phyloP scores from a whole-genome alignment of 495 filamentous ascomycete genomes.

The Pyrenula aspistea region DNA sequence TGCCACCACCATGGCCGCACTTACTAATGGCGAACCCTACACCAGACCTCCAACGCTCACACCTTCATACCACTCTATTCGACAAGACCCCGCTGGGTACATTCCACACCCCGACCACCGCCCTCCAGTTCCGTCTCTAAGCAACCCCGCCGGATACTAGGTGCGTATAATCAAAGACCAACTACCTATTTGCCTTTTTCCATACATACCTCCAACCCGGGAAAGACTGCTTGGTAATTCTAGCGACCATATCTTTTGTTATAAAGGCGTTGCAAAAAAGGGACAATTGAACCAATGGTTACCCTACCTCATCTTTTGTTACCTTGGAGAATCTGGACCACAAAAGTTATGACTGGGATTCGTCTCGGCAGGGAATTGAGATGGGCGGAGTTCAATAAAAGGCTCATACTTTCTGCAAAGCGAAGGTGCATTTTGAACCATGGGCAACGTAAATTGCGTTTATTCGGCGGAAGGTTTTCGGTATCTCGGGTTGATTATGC shows the following conservation, averaged over 20 bases:
- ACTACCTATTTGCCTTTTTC: not conserved
- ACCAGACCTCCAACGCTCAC: constrained; percentile 13
- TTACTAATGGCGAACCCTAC: constrained; percentile 28
- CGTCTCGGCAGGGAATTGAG: too few relatives aligned
- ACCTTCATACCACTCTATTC: constrained; percentile 6
- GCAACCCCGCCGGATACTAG: constrained; percentile 14
- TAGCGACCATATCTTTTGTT: too few relatives aligned
- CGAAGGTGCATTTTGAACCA: not conserved
- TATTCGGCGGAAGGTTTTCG: not conserved
- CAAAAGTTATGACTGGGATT: too few relatives aligned
- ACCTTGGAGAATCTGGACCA: too few relatives aligned
- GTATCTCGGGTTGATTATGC: not conserved
- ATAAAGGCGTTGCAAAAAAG: too few relatives aligned
- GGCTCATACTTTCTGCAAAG: not conserved
- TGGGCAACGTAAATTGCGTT: not conserved
- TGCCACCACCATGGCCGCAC: constrained; percentile 9
- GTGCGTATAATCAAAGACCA: not conserved
- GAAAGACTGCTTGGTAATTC: too few relatives aligned
- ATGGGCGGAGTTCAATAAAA: not conserved
- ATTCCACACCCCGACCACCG: constrained; percentile 11
- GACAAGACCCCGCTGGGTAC: constrained; percentile 13
- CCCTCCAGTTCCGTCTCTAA: constrained; percentile 15
- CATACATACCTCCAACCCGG: too few relatives aligned
- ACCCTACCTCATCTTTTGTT: too few relatives aligned
- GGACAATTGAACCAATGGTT: too few relatives aligned